Evolutionary conservation across 1,284 basidiomycete genomes (phyloP).

Genomic region (Meira miltonrushii): DNA sequence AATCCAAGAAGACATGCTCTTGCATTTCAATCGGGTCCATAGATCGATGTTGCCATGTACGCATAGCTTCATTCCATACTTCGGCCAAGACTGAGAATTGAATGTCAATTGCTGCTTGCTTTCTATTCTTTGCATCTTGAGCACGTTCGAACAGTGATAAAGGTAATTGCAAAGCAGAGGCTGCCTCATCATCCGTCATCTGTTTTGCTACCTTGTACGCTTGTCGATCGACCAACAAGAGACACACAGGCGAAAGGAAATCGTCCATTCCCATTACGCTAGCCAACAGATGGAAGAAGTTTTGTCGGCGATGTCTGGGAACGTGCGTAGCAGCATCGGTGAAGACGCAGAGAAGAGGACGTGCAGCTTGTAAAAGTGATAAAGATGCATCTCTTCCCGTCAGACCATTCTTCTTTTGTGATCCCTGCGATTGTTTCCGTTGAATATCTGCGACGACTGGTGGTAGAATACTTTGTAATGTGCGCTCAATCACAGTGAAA

Average conservation of each 20-base stretch:
- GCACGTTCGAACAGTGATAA: constrained; percentile 59
- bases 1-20: constrained; percentile 39
- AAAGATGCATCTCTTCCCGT: constrained; percentile 23
- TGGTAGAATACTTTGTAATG: constrained; percentile 85
- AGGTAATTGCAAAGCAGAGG: constrained; percentile 63
- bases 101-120: neutral
- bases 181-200: constrained; percentile 48
- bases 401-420: constrained; percentile 20
- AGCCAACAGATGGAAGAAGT: constrained; percentile 87
- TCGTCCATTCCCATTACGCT: constrained; percentile 74
- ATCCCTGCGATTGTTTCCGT: constrained; percentile 53
- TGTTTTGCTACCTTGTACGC: constrained; percentile 69
- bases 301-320: constrained; percentile 76
- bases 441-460: constrained; percentile 75
- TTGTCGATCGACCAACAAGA: constrained; percentile 78
- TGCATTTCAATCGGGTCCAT: constrained; percentile 23
- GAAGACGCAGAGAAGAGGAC: constrained; percentile 73
- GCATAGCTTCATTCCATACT: constrained; percentile 32
- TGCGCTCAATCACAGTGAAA: constrained; percentile 92
- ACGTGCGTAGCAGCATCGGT: constrained; percentile 81
- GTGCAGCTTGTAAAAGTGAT: constrained; percentile 41
- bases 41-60: constrained; percentile 29
- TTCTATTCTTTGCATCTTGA: constrained; percentile 57
- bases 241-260: constrained; percentile 76
- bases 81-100: constrained; percentile 58